Conservation (phyloP, 164 flowering plant species). For the Magnolia kwangsiensis region DNA sequence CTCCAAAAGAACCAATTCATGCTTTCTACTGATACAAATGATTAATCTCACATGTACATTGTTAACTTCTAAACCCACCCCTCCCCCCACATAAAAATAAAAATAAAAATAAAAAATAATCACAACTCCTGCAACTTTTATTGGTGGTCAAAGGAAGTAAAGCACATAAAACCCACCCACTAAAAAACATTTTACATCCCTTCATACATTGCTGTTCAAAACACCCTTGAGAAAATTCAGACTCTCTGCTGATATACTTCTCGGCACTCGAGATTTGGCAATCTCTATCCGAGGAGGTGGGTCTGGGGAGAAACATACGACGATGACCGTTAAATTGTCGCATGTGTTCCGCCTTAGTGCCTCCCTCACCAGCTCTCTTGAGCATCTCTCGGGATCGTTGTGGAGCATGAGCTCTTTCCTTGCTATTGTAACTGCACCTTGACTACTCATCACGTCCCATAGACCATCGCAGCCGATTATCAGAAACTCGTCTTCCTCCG, state of each 20-base stretch:
- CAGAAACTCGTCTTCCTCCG: slow-evolving; percentile 88
- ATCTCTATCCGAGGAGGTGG: slow-evolving; percentile 81
- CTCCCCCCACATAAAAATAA: no score
- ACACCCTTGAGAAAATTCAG: slow-evolving; percentile 71
- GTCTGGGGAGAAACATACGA: slow-evolving; percentile 75
- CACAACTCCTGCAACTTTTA: slow-evolving; percentile 1
- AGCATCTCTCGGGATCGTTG: slow-evolving; percentile 87
- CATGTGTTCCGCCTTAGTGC: slow-evolving; percentile 77
- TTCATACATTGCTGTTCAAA: slow-evolving; percentile 40
- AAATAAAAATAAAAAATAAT: no score
- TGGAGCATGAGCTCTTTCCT: slow-evolving; percentile 84
- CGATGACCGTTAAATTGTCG: slow-evolving; percentile 82
- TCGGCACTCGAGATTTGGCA: slow-evolving; percentile 42
- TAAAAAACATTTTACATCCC: background rate
- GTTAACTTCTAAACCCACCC: background rate
- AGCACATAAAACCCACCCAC: background rate
- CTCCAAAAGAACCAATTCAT: background rate
- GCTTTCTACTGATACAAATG: slow-evolving; percentile 3
- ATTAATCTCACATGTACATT: slow-evolving; percentile 11
- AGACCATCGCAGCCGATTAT: slow-evolving; percentile 91
- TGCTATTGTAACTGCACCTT: slow-evolving; percentile 80
- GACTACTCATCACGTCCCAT: slow-evolving; percentile 99
- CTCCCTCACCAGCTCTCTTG: slow-evolving; percentile 75
- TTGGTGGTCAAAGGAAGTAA: background rate
- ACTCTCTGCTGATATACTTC: slow-evolving; percentile 88